Conservation (phyloP, 2,329 filamentous ascomycete genomes). For the Phyllosticta citriasiana region DNA sequence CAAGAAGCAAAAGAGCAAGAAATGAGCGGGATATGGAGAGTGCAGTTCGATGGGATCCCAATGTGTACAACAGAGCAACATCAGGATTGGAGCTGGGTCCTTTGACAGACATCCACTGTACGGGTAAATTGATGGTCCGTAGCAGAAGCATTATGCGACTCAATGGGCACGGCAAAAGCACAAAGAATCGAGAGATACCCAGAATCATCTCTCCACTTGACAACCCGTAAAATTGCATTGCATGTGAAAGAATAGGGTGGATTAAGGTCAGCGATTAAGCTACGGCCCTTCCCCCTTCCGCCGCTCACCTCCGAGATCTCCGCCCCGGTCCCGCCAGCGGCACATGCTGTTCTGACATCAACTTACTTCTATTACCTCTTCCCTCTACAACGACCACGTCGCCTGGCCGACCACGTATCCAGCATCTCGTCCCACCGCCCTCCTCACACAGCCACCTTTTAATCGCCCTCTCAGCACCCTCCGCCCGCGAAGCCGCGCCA, state of each 20-base stretch:
- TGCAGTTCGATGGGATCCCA: not conserved
- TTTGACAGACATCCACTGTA: not conserved
- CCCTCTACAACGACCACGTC: not conserved
- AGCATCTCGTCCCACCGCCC: not conserved
- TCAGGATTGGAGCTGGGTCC: not conserved
- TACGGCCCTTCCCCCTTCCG: not conserved
- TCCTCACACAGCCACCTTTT: not conserved
- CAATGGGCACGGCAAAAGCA: not conserved
- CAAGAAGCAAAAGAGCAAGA: constrained; percentile 6
- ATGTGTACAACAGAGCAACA: not conserved
- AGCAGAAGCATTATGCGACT: not conserved
- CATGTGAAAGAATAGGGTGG: not conserved
- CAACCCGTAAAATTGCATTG: not conserved
- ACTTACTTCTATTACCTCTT: not conserved
- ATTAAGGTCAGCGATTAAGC: not conserved
- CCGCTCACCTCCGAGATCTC: not conserved
- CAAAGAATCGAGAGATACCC: not conserved
- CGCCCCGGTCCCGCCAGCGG: not conserved
- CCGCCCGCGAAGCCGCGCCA: not conserved
- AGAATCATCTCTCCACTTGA: not conserved
- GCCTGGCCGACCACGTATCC: not conserved
- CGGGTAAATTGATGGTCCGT: not conserved
- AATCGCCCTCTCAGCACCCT: not conserved
- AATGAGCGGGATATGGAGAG: not conserved
- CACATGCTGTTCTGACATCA: not conserved